Evolutionary conservation across 768 basidiomycete genomes (phyloP).

Genomic region (Russula vinacea): DNA sequence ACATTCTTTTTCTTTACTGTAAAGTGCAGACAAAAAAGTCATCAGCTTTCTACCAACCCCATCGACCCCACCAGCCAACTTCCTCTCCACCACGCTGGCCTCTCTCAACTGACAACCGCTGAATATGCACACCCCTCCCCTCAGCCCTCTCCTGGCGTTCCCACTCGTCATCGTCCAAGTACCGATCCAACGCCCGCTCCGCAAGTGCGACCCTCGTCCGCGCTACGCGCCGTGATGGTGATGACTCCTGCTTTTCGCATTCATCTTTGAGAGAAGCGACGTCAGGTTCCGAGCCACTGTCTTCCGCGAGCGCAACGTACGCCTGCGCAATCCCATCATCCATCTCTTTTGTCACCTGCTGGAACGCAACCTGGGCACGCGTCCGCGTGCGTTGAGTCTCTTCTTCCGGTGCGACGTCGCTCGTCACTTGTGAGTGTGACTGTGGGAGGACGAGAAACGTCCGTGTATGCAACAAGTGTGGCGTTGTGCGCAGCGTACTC

Average conservation of each 20-base stretch:
- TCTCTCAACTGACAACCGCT: neutral
- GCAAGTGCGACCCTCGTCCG: conserved; percentile 37
- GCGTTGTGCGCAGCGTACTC: conserved; percentile 64
- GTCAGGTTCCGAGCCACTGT: conserved; percentile 31
- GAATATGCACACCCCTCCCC: conserved; percentile 32
- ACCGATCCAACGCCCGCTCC: conserved; percentile 52
- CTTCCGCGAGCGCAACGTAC: conserved; percentile 65
- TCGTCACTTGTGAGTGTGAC: conserved; percentile 32
- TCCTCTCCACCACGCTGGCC: neutral
- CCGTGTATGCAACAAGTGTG: conserved; percentile 72
- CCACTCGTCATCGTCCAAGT: conserved; percentile 71
- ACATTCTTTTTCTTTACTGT: too few species aligned
- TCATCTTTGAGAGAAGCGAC: conserved; percentile 29
- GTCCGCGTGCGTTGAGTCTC: conserved; percentile 48
- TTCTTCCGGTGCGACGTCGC: conserved; percentile 37
- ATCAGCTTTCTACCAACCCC: too few species aligned
- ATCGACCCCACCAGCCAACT: neutral
- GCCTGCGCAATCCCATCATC: conserved; percentile 65
- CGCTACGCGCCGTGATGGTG: neutral
- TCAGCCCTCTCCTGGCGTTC: conserved; percentile 44
- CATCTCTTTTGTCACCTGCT: conserved; percentile 63
- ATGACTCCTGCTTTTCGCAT: conserved; percentile 23
- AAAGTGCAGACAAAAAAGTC: too few species aligned
- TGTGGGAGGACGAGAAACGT: conserved; percentile 53
- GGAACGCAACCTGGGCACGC: conserved; percentile 57